Base-by-base conservation (phyloP, 2,329 filamentous ascomycete genomes). In the Colletotrichum eremochloae region DNA sequence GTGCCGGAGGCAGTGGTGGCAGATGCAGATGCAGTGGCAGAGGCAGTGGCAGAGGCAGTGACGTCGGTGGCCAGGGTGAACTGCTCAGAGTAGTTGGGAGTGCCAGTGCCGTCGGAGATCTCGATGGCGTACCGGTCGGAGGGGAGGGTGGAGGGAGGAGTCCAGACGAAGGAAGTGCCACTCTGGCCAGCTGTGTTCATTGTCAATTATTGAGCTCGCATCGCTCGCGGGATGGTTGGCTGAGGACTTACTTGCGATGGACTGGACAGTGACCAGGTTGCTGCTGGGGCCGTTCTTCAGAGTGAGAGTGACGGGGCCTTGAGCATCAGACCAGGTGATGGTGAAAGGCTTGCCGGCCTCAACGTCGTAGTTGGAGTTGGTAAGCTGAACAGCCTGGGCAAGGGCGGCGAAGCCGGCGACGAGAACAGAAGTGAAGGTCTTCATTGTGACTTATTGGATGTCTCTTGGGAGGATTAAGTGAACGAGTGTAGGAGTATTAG, bases 51-150 rank as follows among this genome's bases (percentile, higher is more conserved):
- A 33, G 74, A 62, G 53, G 72, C 71, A 42, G 76, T 53, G 75
- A 75, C 76, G 33, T 63, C 75, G 74, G 67, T 76, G 31, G 73
- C 77, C 62, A 84, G 75, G 9, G 74, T 18, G 78, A 85, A 87
- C 77, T 80, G 80, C 15, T 70, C 5, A 76, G 82, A 84, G 82
- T 84, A 87, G 84, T 87, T 87, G 77, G 77, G 73, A 15, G 79
- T 77, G 33, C 63, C 74, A 42, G 75, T 77, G 31, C 76, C 76
- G 75, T 87, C 85, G 38, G 67, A 73, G 76, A 87, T 86, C 79
- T 83, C 79, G 75, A 87, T 80, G 73, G 85, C 85, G 75, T 87
- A 87, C 42, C 75, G 77, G 78, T 80, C 85, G 38, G 79, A 76
- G 68, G 81, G 69, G 40, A 86, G 78, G 70, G 76, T 75, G n/a